phyloP scores from a whole-genome alignment of 2,329 filamentous ascomycete species.

The Sporothrix luriei region DNA sequence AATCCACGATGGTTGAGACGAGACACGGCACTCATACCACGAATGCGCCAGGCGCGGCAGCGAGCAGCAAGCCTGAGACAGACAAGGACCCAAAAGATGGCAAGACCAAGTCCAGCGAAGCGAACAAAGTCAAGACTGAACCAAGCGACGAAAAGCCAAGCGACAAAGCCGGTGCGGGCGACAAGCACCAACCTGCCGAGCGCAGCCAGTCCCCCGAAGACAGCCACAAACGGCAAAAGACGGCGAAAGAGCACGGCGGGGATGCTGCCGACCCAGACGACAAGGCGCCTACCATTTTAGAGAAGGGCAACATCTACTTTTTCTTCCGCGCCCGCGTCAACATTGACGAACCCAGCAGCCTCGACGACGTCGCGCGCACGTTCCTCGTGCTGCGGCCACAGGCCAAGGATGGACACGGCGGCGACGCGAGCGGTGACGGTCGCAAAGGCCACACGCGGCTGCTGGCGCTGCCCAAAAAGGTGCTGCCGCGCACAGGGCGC shows the following conservation, averaged over 20 bases:
- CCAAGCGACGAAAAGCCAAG: background rate
- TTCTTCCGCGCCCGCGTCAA: conserved; percentile 79
- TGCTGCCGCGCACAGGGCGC: conserved; percentile 66
- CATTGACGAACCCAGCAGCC: conserved; percentile 66
- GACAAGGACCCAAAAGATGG: background rate
- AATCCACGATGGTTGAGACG: conserved; percentile 20
- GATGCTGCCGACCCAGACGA: background rate
- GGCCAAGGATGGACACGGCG: conserved; percentile 47
- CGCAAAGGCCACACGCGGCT: conserved; percentile 66
- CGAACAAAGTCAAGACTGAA: background rate
- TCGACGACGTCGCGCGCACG: conserved; percentile 74
- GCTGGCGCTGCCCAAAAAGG: conserved; percentile 81
- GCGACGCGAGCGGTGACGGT: conserved; percentile 62
- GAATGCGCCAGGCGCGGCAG: background rate
- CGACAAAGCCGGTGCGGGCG: conserved; percentile 6
- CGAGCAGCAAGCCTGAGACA: background rate
- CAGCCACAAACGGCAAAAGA: conserved; percentile 18
- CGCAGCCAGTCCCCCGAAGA: conserved; percentile 21
- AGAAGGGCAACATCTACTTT: conserved; percentile 91
- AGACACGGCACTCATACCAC: conserved; percentile 6
- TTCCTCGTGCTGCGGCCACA: conserved; percentile 80
- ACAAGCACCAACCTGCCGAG: conserved; percentile 14
- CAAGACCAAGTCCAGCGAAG: background rate
- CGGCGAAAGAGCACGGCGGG: background rate
- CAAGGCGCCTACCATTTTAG: conserved; percentile 62